phyloP scores from a whole-genome alignment of 177 flowering plant genomes.

The Vitis hybrid region DNA sequence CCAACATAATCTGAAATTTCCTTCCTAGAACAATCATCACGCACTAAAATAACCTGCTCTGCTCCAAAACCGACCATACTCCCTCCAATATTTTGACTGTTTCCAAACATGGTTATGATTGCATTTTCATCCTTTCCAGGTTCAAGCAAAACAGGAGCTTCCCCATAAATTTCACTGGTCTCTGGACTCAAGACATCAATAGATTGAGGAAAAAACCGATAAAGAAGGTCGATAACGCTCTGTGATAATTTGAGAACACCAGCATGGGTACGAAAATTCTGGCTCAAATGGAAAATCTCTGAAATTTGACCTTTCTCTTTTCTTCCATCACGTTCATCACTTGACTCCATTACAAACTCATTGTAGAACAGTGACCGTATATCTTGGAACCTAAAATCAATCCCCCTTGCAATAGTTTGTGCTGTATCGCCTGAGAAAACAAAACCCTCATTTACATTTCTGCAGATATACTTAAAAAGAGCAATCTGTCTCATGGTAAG shows the following conservation, averaged over 20 bases:
- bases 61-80: conserved; percentile 68
- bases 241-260: conserved; percentile 70
- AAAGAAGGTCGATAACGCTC: conserved; percentile 61
- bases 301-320: conserved; percentile 49
- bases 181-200: conserved; percentile 64
- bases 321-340: conserved; percentile 13
- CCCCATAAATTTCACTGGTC: conserved; percentile 66
- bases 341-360: conserved; percentile 43
- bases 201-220: conserved; percentile 53
- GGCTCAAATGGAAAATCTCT: conserved; percentile 44
- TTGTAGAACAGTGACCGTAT: conserved; percentile 60
- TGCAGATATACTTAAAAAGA: conserved; percentile 65
- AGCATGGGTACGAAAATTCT: conserved; percentile 78
- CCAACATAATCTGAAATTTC: conserved; percentile 50
- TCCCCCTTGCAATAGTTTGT: conserved; percentile 78
- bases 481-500: conserved; percentile 77
- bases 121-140: conserved; percentile 58
- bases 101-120: conserved; percentile 59
- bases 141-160: conserved; percentile 62
- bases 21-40: conserved; percentile 55
- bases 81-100: conserved; percentile 23
- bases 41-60: conserved; percentile 79
- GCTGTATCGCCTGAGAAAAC: conserved; percentile 87
- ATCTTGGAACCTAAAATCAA: conserved; percentile 77
- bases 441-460: conserved; percentile 67